These are phyloP conservation scores for Nevesoporus exiguus DNA, from an alignment of 768 basidiomycete species.

Conservation along the genomic window DNA sequence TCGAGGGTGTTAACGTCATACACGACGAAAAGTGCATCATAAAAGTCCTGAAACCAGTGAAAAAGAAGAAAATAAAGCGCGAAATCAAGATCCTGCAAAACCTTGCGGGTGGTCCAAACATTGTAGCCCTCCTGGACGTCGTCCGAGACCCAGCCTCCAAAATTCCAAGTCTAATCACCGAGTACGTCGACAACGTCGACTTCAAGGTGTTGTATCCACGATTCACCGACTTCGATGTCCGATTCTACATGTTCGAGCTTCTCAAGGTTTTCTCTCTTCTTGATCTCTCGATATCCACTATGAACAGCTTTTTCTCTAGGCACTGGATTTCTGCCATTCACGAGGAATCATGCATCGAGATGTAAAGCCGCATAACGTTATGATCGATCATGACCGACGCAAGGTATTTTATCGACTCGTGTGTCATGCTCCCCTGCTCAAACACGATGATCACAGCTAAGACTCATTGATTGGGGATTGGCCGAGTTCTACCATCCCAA, in stretches of 20 bases:
- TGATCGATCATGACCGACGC: conserved; percentile 98
- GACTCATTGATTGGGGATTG: conserved; percentile 97
- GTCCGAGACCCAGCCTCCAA: conserved; percentile 95
- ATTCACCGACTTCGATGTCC: conserved; percentile 92
- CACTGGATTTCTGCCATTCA: conserved; percentile 96
- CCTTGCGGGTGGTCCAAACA: conserved; percentile 91
- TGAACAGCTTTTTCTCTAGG: conserved; percentile 41
- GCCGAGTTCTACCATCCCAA: conserved; percentile 98
- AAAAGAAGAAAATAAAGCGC: conserved; percentile 99
- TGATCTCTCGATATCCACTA: conserved; percentile 1
- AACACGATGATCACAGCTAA: conserved; percentile 51
- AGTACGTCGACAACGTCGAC: conserved; percentile 98
- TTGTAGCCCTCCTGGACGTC: conserved; percentile 90
- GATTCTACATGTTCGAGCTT: conserved; percentile 95
- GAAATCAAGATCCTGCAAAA: conserved; percentile 99
- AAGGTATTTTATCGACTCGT: conserved; percentile 53
- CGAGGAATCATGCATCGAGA: conserved; percentile 99
- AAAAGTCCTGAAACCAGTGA: conserved; percentile 97
- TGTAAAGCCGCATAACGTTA: conserved; percentile 98
- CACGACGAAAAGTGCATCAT: conserved; percentile 95
- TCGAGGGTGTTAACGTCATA: conserved; percentile 89
- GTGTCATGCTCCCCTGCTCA: conserved; percentile 10
- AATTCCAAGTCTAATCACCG: conserved; percentile 94
- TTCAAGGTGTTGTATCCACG: conserved; percentile 96
- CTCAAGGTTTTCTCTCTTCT: conserved; percentile 61